Conservation (phyloP, 371 early-diverging fungal species). For the Apophysomyces ossiformis region DNA sequence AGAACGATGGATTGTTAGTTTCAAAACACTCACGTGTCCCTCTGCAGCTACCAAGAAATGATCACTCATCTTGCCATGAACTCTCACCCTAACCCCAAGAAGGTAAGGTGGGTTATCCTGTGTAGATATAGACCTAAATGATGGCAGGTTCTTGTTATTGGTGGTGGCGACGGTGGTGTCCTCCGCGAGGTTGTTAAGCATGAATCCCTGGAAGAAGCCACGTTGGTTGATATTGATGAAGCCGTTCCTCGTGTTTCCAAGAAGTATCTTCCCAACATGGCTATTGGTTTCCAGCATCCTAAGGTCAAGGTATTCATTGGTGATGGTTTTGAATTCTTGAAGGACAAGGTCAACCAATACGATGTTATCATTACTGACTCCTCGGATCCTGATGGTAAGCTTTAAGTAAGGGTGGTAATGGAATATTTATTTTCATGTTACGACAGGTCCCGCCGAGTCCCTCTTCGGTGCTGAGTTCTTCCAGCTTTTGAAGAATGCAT, state of each 20-base stretch:
- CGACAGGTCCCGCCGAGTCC: slow-evolving; percentile 88
- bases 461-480: slow-evolving; percentile 92
- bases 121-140: background rate
- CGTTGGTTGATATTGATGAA: slow-evolving; percentile 96
- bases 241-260: slow-evolving; percentile 91
- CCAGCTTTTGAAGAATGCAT: slow-evolving; percentile 88
- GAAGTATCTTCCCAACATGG: slow-evolving; percentile 91
- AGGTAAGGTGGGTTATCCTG: slow-evolving; percentile 50
- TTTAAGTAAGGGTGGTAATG: background rate
- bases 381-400: slow-evolving; percentile 93
- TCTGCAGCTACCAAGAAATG: slow-evolving; percentile 94
- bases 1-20: background rate
- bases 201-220: slow-evolving; percentile 87
- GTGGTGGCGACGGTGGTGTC: slow-evolving; percentile 98
- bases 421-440: background rate
- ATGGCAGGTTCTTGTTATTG: slow-evolving; percentile 90
- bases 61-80: slow-evolving; percentile 95
- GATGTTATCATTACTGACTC: slow-evolving; percentile 98
- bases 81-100: slow-evolving; percentile 94
- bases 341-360: slow-evolving; percentile 83
- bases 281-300: slow-evolving; percentile 92
- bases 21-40: slow-evolving; percentile 6
- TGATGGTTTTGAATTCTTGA: slow-evolving; percentile 93
- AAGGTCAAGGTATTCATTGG: slow-evolving; percentile 93
- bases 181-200: slow-evolving; percentile 97